Base-by-base conservation (phyloP, 106 monocot genomes). In the Acanthochlamys bracteata region DNA sequence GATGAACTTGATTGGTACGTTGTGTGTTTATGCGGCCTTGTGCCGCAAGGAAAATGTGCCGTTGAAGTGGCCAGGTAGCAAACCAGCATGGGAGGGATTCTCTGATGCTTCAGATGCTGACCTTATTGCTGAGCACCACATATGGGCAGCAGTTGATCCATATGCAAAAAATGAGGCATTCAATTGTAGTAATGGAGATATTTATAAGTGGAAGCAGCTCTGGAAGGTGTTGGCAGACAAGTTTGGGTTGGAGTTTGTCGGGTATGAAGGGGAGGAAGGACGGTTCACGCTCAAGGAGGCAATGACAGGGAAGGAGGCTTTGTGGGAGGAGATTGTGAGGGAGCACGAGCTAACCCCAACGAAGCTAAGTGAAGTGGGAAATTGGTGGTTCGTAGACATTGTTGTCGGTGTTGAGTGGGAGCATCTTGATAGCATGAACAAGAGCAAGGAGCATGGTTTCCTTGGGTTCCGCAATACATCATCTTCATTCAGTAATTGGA, bases 371-470 rank as follows among this genome's bases (percentile, higher is more conserved):
- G 2, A 85, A 63, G 68, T 89, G 2, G 84, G 68, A 7, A 66
- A 49, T 16, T 89, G 84, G 84, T 74, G 79, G 73, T 79, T 71
- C 41, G 76, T 20, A 0, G 89, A 89, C 49, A 33, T 15, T 17
- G 20, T 79, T 0, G 46, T 89, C 13, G 63, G 66, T 25, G 20
- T 70, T 13, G 76, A 79, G 53, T 17, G 20, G 0, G 70, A 67
- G 42, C 66, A 65, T 41, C 60, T 89, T 41, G 89, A 89, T 70
- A 76, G 42, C 65, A 89, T 89, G 89, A 89, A 89, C 66, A 89
- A 89, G 79, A 84, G 82, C 75, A 89, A 85, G 76, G 82, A 89
- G 67, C 89, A 89, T 24, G 84, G 89, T 0, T 89, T 89, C 73
- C 61, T 89, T 49, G 89, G 89, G 39, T 84, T 89, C 61, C 42